These are phyloP conservation scores for Blastocystis sp. DNA, from an alignment of 352 stramenopile genomes.

Conservation along the genomic window DNA sequence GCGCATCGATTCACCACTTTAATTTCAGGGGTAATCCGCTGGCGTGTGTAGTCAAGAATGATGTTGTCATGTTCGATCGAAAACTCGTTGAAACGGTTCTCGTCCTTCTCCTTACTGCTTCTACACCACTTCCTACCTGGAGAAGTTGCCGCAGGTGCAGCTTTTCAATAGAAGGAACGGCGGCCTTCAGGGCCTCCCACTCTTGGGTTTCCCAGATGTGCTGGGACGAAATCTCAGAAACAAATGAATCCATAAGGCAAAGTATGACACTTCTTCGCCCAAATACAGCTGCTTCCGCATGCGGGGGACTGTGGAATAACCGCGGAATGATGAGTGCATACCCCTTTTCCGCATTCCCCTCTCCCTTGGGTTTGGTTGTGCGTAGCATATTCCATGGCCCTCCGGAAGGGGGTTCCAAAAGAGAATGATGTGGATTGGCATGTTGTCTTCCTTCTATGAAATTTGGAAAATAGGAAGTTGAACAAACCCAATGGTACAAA, in stretches of 20 bases:
- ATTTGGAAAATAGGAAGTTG: neutral
- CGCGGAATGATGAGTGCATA: too few species aligned
- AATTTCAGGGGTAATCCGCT: conserved; percentile 81
- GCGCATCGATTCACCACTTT: conserved; percentile 73
- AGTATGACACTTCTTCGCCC: too few species aligned
- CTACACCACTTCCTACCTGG: conserved; percentile 5
- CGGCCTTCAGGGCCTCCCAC: conserved; percentile 67
- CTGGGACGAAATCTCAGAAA: conserved; percentile 40
- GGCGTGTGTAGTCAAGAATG: conserved; percentile 82
- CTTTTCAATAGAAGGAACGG: conserved; percentile 33
- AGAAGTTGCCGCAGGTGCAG: conserved; percentile 63
- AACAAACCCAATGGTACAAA: neutral
- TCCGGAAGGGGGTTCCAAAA: too few species aligned
- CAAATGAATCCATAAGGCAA: conserved; percentile 60
- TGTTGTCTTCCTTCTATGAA: neutral
- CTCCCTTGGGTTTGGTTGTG: too few species aligned
- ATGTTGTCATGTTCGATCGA: conserved; percentile 74
- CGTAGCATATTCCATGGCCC: too few species aligned
- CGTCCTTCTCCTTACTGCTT: conserved; percentile 52
- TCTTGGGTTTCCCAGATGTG: conserved; percentile 69
- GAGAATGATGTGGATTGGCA: too few species aligned
- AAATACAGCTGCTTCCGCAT: too few species aligned
- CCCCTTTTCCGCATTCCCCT: too few species aligned
- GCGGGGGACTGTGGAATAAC: too few species aligned
- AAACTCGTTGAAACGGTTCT: conserved; percentile 63